phyloP scores from a whole-genome alignment of 2,329 filamentous ascomycete species.

The Tothia fuscella region DNA sequence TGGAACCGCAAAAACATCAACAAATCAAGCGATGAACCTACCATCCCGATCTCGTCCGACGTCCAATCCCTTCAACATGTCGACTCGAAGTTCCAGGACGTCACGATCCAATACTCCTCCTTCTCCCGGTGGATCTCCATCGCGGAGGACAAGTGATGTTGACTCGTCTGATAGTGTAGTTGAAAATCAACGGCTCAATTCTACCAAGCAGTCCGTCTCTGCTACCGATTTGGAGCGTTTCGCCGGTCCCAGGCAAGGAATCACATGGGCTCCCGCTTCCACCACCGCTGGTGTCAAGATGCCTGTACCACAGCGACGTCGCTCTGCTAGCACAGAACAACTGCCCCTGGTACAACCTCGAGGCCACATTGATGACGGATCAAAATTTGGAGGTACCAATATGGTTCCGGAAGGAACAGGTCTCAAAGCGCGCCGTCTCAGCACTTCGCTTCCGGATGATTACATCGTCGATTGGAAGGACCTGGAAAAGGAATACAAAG shows the following conservation, averaged over 20 bases:
- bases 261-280: slow-evolving; percentile 7
- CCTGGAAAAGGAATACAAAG: slow-evolving; percentile 57
- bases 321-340: slow-evolving; percentile 26
- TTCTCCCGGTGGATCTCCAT: neutral
- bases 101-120: slow-evolving; percentile 6
- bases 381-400: slow-evolving; percentile 14
- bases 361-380: slow-evolving; percentile 3
- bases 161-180: neutral
- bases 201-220: neutral
- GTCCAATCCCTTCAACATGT: slow-evolving; percentile 1
- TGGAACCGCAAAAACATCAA: neutral
- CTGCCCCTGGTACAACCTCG: slow-evolving; percentile 12
- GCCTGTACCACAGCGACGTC: slow-evolving; percentile 17
- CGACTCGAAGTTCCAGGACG: neutral
- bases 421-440: slow-evolving; percentile 67
- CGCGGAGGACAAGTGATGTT: neutral
- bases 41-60: neutral
- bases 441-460: slow-evolving; percentile 60
- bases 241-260: neutral
- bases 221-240: slow-evolving; percentile 1
- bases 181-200: neutral
- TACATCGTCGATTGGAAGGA: slow-evolving; percentile 61
- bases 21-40: neutral
- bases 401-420: slow-evolving; percentile 55
- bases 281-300: slow-evolving; percentile 4